Conservation (phyloP, 805 yeast genomes). For the Starmerella ratchasimensis region DNA sequence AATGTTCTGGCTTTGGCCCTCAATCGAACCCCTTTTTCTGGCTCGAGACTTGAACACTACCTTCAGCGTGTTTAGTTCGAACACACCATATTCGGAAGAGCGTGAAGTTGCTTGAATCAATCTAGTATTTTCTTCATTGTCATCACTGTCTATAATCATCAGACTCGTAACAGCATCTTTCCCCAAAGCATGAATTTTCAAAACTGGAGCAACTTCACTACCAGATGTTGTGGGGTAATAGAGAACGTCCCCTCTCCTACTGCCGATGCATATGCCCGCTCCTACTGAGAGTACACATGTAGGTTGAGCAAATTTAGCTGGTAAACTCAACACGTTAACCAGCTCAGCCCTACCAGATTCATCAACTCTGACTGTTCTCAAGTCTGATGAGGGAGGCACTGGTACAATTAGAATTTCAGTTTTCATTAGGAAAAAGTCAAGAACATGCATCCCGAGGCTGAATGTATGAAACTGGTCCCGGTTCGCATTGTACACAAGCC, state of each 20-base stretch:
- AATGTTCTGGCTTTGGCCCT: slow-evolving; percentile 41
- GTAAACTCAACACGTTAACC: background rate
- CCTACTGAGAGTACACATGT: background rate
- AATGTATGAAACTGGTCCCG: background rate
- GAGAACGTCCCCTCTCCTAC: slow-evolving; percentile 10
- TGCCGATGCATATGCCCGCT: slow-evolving; percentile 4
- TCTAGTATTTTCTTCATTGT: background rate
- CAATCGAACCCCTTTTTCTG: slow-evolving; percentile 57
- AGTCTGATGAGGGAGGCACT: background rate
- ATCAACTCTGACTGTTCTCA: background rate
- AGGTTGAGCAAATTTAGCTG: background rate
- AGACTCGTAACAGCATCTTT: slow-evolving; percentile 23
- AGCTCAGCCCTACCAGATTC: no score
- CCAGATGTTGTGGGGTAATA: background rate
- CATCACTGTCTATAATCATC: background rate
- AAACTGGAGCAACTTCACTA: no score
- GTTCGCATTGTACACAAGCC: background rate
- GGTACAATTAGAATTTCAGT: background rate
- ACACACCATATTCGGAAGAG: slow-evolving; percentile 20
- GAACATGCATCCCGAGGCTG: background rate
- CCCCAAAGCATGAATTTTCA: slow-evolving; percentile 7
- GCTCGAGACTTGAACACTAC: slow-evolving; percentile 38
- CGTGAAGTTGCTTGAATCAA: slow-evolving; percentile 18
- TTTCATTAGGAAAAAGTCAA: slow-evolving; percentile 8
- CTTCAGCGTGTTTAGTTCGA: slow-evolving; percentile 1